phyloP scores from a whole-genome alignment of 176 grass and related monocot species.

The Raddia distichophylla region DNA sequence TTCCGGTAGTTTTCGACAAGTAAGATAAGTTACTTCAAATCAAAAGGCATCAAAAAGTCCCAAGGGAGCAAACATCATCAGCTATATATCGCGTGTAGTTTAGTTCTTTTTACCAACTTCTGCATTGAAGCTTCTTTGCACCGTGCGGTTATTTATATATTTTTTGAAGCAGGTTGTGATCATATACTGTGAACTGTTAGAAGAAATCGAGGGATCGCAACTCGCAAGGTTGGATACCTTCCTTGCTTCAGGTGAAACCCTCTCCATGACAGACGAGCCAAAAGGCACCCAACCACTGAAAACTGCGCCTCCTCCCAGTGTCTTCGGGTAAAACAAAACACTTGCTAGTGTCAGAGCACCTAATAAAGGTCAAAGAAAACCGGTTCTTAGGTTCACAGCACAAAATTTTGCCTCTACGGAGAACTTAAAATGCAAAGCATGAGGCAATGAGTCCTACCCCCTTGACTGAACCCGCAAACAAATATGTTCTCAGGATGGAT shows the following conservation, averaged over 20 bases:
- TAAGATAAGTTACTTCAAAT: neutral
- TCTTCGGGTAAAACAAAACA: slow-evolving; percentile 87
- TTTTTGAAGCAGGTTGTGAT: neutral
- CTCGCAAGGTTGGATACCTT: slow-evolving; percentile 45
- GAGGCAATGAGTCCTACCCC: slow-evolving; percentile 40
- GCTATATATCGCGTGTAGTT: neutral
- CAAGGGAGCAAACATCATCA: slow-evolving; percentile 4
- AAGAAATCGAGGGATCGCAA: neutral
- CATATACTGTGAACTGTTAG: slow-evolving; percentile 1
- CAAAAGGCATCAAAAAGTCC: neutral
- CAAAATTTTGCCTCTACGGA: neutral
- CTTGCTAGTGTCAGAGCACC: slow-evolving; percentile 88
- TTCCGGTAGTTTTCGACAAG: neutral
- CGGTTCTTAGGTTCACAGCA: neutral
- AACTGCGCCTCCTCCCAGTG: slow-evolving; percentile 72
- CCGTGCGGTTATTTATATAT: too few relatives aligned
- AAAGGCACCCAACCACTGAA: slow-evolving; percentile 96
- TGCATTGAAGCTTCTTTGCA: neutral
- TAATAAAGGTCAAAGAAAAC: slow-evolving; percentile 30
- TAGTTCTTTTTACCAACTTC: neutral
- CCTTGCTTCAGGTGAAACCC: slow-evolving; percentile 74
- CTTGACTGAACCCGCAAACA: slow-evolving; percentile 90
- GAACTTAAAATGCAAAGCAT: neutral
- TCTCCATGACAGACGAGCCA: slow-evolving; percentile 65
- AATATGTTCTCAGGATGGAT: slow-evolving; percentile 82